Percentiles rank a stretch among this genome's conserved stretches.
Conservation (phyloP, 2,329 filamentous ascomycete species). For the Penicillium sp. region DNA sequence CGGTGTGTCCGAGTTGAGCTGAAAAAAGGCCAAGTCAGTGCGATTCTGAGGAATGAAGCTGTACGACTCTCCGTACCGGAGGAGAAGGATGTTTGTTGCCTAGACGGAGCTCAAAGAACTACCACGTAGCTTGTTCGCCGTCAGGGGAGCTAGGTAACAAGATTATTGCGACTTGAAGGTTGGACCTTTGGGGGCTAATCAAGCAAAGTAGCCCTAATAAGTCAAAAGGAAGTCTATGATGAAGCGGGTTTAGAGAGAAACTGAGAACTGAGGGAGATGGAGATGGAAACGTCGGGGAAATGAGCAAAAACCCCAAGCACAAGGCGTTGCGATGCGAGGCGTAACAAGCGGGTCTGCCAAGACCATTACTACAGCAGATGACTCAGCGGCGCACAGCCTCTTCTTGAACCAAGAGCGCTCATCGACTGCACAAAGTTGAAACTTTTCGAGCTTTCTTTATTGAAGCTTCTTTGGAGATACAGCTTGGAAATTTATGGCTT, state of each 20-base stretch:
- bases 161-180: constrained; percentile 13
- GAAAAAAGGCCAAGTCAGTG: neutral
- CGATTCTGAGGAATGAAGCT: neutral
- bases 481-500: neutral
- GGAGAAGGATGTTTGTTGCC: constrained; percentile 9
- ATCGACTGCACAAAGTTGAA: neutral
- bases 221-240: constrained; percentile 3
- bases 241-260: constrained; percentile 4
- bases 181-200: neutral
- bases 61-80: neutral
- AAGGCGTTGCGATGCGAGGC: constrained; percentile 30
- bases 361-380: constrained; percentile 25
- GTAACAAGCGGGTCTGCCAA: constrained; percentile 44
- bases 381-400: constrained; percentile 28
- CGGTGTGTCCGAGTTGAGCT: neutral
- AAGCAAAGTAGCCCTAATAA: neutral
- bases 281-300: constrained; percentile 27
- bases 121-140: constrained; percentile 18
- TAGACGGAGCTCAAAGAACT: constrained; percentile 4
- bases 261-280: constrained; percentile 16
- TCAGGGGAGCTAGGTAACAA: constrained; percentile 15
- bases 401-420: neutral
- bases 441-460: neutral
- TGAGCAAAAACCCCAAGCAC: constrained; percentile 21
- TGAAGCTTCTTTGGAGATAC: neutral